phyloP scores from a whole-genome alignment of 352 stramenopile species.

The Peronospora tabacina region DNA sequence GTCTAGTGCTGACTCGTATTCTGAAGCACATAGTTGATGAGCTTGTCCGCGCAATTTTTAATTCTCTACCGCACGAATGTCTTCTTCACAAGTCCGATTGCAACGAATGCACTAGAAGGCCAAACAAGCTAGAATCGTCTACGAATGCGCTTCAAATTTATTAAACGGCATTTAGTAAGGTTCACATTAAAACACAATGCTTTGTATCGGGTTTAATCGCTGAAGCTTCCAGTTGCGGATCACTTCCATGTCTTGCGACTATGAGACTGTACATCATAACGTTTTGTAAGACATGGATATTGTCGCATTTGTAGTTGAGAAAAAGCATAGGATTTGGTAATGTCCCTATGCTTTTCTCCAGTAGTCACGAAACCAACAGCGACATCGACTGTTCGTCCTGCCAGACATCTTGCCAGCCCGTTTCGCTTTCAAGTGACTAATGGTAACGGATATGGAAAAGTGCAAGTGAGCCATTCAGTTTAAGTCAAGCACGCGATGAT shows the following conservation, averaged over 20 bases:
- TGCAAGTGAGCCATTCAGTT: not conserved
- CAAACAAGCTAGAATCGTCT: conserved; percentile 32
- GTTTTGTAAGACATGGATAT: conserved; percentile 1
- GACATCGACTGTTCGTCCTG: conserved; percentile 1
- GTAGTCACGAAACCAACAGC: conserved; percentile 2
- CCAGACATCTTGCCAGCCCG: not conserved
- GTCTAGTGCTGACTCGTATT: no score
- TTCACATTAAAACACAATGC: not conserved
- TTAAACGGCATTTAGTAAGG: conserved; percentile 20
- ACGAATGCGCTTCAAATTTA: conserved; percentile 29
- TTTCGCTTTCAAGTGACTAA: not conserved
- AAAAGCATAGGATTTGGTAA: not conserved
- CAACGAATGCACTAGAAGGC: conserved; percentile 44
- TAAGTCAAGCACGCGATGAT: conserved; percentile 4
- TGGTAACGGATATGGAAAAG: conserved; percentile 2
- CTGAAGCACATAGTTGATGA: no score
- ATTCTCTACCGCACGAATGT: conserved; percentile 55
- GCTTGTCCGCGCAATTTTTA: not conserved
- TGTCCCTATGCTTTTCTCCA: not conserved
- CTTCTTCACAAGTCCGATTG: conserved; percentile 51
- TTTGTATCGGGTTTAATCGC: not conserved
- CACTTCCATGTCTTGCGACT: conserved; percentile 3
- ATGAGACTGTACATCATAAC: conserved; percentile 2
- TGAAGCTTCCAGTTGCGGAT: not conserved
- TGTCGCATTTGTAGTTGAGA: not conserved